Base-by-base conservation (phyloP, 2,329 filamentous ascomycete species). In the Cladobotryum protrusum region DNA sequence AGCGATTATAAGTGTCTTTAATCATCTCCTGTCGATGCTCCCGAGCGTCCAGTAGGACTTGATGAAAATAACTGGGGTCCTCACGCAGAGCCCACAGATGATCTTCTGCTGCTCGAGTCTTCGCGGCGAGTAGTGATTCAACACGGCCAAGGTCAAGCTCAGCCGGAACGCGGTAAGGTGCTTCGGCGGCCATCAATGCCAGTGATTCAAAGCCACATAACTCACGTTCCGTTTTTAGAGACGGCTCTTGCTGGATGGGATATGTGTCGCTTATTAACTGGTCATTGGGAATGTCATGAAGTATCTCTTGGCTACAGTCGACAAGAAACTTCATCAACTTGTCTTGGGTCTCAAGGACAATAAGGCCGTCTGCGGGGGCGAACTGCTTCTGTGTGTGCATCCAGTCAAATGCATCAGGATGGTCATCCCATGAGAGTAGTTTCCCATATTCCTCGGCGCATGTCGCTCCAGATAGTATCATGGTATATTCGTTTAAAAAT, bases 21-120 rank as follows among this genome's bases (percentile, higher is more conserved):
- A 78, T 15, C 47, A 66, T 60, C 43, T 77, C 71, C 8, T 62
- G 59, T 0, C 70, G 64, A 56, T 82, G 79, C 12, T 79, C 75
- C 18, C 64, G 67, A 24, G 58, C 56, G 1, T 78, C 73, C 8
- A 58, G 53, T 1, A 80, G 40, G 1, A 62, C 48, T 2, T 76
- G 66, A 4, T 67, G 61, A 54, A 83, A 83, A 61, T 82, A 83
- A 1, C 63, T 63, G 0, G 80, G 79, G 57, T 85, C 81, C 56
- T 85, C 80, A 7, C 79, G 70, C 3, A 85, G 63, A 0, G 69
- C 57, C 72, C 72, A 78, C 0, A 82, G 40, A 55, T 82, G 76
- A 59, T 83, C 79, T 48, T 79, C 72, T 1, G 72, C 70, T 3
- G 68, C 67, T 0, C 65, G 57, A 0, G 56, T 56, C 52, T 67